Percentiles rank a stretch among this genome's conserved stretches.
phyloP scores from a whole-genome alignment of 139 green algal species.

The Haematococcus sp. region DNA sequence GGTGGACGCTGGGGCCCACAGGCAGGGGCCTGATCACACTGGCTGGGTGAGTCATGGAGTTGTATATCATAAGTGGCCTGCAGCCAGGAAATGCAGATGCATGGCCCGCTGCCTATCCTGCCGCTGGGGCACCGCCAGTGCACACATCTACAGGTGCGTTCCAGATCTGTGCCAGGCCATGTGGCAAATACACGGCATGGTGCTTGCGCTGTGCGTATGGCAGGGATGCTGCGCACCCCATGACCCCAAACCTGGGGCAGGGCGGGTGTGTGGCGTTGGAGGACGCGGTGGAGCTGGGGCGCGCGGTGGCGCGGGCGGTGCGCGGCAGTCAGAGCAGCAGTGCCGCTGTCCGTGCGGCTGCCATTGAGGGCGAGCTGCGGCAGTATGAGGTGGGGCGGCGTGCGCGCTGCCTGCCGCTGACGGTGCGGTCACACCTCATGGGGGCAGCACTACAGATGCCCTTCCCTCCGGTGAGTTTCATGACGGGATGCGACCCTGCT shows the following conservation, averaged over 20 bases:
- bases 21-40: slow-evolving; percentile 56
- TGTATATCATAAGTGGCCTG: too few species aligned
- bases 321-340: not conserved
- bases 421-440: slow-evolving; percentile 33
- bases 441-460: slow-evolving; percentile 22
- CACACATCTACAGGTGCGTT: not conserved
- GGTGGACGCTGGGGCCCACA: slow-evolving; percentile 17
- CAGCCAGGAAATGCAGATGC: too few species aligned
- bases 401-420: slow-evolving; percentile 28
- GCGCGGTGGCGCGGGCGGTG: not conserved
- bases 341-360: not conserved
- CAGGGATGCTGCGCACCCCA: slow-evolving; percentile 73
- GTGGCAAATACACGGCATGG: not conserved
- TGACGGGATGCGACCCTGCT: too few species aligned
- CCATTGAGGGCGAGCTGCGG: slow-evolving; percentile 28
- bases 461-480: not conserved
- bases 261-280: slow-evolving; percentile 58
- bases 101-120: too few species aligned
- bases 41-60: slow-evolving; percentile 39
- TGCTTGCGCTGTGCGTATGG: not conserved
- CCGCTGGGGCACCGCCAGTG: too few species aligned
- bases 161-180: not conserved
- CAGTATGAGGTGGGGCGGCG: slow-evolving; percentile 52
- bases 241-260: slow-evolving; percentile 79
- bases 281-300: not conserved